phyloP scores from a whole-genome alignment of 2,329 filamentous ascomycete genomes.

The Anisogramma anomala region DNA sequence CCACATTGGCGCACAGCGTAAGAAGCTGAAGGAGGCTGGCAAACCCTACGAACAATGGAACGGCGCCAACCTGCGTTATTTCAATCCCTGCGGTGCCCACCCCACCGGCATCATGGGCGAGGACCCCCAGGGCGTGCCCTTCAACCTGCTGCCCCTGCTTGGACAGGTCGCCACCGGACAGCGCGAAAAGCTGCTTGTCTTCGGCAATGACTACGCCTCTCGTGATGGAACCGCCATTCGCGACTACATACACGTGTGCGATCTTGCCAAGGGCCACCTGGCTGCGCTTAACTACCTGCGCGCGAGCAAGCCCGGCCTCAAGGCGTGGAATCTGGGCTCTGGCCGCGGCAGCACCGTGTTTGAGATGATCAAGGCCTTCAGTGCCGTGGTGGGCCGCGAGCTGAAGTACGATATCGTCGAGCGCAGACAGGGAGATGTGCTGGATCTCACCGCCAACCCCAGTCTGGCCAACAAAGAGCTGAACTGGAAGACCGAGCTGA shows the following conservation, averaged over 20 bases:
- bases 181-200: constrained; percentile 85
- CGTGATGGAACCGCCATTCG: constrained; percentile 88
- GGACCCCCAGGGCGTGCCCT: constrained; percentile 89
- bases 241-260: constrained; percentile 95
- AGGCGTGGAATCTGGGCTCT: constrained; percentile 93
- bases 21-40: constrained; percentile 67
- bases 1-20: constrained; percentile 75
- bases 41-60: constrained; percentile 78
- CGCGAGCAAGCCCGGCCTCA: constrained; percentile 72
- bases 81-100: constrained; percentile 93
- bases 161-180: constrained; percentile 95
- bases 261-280: constrained; percentile 76
- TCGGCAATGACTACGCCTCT: constrained; percentile 86
- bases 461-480: constrained; percentile 78
- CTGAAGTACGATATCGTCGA: constrained; percentile 77
- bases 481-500: constrained; percentile 80
- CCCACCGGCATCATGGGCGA: constrained; percentile 96
- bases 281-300: constrained; percentile 84
- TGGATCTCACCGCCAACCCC: constrained; percentile 90
- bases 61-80: constrained; percentile 85
- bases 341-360: constrained; percentile 92
- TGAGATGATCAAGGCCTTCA: constrained; percentile 95
- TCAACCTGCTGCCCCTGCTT: constrained; percentile 86
- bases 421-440: constrained; percentile 76
- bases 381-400: constrained; percentile 70